Conservation (phyloP, 164 flowering plant genomes). For the Magnolia kwangsiensis region DNA sequence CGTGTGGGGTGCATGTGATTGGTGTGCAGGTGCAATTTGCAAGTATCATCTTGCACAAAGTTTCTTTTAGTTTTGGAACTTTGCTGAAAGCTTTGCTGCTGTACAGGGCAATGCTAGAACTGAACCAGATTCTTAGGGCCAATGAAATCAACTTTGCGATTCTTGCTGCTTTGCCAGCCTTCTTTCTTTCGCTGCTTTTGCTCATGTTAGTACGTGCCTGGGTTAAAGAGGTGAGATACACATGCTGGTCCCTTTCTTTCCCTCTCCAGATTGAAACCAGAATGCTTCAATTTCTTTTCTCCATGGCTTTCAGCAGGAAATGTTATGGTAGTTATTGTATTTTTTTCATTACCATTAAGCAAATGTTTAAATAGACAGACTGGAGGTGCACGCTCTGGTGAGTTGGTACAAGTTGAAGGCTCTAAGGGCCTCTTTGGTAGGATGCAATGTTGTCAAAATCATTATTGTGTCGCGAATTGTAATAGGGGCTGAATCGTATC, state of each 20-base stretch:
- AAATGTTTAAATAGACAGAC: too few species aligned
- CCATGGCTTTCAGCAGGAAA: not conserved
- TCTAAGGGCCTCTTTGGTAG: too few species aligned
- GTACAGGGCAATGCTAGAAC: conserved; percentile 95
- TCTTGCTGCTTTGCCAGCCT: conserved; percentile 97
- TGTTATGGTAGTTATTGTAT: not conserved
- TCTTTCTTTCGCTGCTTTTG: conserved; percentile 59
- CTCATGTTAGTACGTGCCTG: conserved; percentile 71
- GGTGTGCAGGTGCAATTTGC: not conserved
- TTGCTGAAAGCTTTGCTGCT: conserved; percentile 15
- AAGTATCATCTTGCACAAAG: not conserved
- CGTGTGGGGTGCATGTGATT: not conserved
- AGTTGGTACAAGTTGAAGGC: too few species aligned
- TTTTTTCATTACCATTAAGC: not conserved
- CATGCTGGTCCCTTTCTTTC: not conserved
- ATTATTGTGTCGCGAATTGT: too few species aligned
- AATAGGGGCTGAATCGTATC: too few species aligned
- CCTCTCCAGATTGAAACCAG: not conserved
- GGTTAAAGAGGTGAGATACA: conserved; percentile 56
- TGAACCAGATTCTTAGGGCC: conserved; percentile 90
- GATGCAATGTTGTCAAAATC: too few species aligned
- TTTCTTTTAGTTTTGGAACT: too few species aligned
- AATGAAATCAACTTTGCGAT: conserved; percentile 97
- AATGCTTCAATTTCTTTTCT: not conserved
- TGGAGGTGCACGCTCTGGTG: too few species aligned